Conservation (phyloP, 441 rosid species). For the Populus tomentosa region DNA sequence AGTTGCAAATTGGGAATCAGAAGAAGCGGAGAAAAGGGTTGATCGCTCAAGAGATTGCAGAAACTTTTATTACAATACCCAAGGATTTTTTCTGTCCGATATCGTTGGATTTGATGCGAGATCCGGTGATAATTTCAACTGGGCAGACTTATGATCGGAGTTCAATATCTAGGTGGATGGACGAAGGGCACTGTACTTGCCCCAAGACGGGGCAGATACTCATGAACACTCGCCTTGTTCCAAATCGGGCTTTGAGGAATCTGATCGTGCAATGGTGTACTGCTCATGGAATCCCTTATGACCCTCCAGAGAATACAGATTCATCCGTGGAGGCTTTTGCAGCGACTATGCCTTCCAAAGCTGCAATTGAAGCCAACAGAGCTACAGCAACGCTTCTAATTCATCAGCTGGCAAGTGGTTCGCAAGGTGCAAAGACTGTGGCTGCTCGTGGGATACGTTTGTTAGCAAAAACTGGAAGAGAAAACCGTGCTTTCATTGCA, state of each 20-base stretch:
- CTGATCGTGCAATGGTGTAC: slow-evolving; percentile 79
- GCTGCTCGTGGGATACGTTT: slow-evolving; percentile 83
- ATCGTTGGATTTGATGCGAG: slow-evolving; percentile 81
- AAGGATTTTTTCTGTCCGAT: slow-evolving; percentile 90
- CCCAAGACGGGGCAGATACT: slow-evolving; percentile 87
- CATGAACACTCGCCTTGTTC: slow-evolving; percentile 56
- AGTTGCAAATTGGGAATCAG: slow-evolving; percentile 34
- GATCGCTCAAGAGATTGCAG: slow-evolving; percentile 62
- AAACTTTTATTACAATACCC: slow-evolving; percentile 56
- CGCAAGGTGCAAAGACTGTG: slow-evolving; percentile 50
- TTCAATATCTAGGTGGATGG: slow-evolving; percentile 85
- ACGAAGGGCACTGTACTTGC: slow-evolving; percentile 79
- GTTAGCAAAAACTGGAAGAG: slow-evolving; percentile 81
- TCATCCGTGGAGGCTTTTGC: slow-evolving; percentile 47
- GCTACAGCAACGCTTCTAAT: slow-evolving; percentile 71
- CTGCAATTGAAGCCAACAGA: slow-evolving; percentile 72
- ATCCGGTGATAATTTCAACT: slow-evolving; percentile 82
- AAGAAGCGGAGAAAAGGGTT: slow-evolving; percentile 59
- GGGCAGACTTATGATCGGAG: slow-evolving; percentile 91
- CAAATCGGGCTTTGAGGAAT: slow-evolving; percentile 81
- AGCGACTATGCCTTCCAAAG: slow-evolving; percentile 57
- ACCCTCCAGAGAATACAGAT: slow-evolving; percentile 46
- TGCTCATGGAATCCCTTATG: slow-evolving; percentile 67
- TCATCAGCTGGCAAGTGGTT: slow-evolving; percentile 55
- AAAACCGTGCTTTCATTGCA: slow-evolving; percentile 79